Evolutionary conservation across 2,329 filamentous ascomycete species (phyloP), one percentile per base, ranked within the genome.

Genomic region (Stachybotrys elegans): DNA sequence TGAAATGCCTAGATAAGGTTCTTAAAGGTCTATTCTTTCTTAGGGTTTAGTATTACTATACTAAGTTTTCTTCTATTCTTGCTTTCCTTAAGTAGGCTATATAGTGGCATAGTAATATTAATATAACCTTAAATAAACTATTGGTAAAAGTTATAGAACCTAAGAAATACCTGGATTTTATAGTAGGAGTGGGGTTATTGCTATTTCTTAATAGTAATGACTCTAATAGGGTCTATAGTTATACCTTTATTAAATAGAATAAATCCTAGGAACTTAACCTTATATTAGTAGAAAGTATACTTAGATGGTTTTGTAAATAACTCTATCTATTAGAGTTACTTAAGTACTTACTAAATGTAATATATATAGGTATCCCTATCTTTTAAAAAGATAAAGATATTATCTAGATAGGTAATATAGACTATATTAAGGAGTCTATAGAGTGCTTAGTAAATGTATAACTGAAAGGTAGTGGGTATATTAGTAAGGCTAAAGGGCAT

Each of bases 361-460:
- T 40, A 48, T 49, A 48, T 48, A 49, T 39, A 47, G 43, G 41
- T 13, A 35, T 44, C n/a, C 16, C 14, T n/a, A n/a, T n/a, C n/a
- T 22, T n/a, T 23, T 22, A 23, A 39, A 14, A 39, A n/a, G 13
- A 5, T 39, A 39, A 14, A 9, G 11, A 39, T 39, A 22, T 20
- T 14, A 21, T 38, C 22, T 7, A 6, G 6, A 20, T 29, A 17
- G 3, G 21, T 39, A 21, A 23, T 23, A 22, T 42, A 23, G 11
- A n/a, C n/a, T n/a, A n/a, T n/a, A n/a, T n/a, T n/a, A n/a, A n/a
- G n/a, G n/a, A n/a, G n/a, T n/a, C n/a, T 40, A 45, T 41, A 40
- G 37, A 49, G 35, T 41, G 42, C 29, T 32, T 45, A 43, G 37
- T 51, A 48, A 40, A 51, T 51, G 44, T 50, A 50, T 29, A 23